Percentiles rank a stretch among this genome's conserved stretches.
These are phyloP conservation scores for Penicillium paxilli DNA, from an alignment of 495 filamentous ascomycete genomes.

Conservation along the genomic window DNA sequence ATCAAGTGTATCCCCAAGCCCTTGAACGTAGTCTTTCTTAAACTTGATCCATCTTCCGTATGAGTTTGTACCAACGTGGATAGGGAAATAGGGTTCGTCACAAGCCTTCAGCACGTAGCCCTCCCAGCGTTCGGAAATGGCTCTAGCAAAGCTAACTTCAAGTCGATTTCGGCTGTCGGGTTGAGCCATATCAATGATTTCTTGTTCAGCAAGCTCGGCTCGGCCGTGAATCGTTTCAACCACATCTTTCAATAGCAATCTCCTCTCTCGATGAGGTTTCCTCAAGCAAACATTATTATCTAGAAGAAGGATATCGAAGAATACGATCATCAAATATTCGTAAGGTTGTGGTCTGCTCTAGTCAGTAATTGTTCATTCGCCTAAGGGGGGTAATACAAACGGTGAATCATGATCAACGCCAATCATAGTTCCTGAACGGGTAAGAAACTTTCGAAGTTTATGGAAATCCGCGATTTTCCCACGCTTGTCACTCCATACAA, in stretches of 20 bases:
- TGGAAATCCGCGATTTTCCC: constrained; percentile 67
- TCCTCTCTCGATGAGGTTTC: constrained; percentile 59
- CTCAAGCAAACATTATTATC: constrained; percentile 67
- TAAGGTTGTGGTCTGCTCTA: constrained; percentile 55
- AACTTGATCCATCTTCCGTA: constrained; percentile 71
- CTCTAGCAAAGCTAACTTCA: constrained; percentile 61
- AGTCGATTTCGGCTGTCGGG: constrained; percentile 45
- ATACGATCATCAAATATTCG: constrained; percentile 82
- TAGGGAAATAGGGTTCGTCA: constrained; percentile 75
- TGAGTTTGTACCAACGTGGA: constrained; percentile 36
- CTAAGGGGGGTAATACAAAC: constrained; percentile 34
- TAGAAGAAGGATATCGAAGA: constrained; percentile 74
- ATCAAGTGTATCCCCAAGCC: constrained; percentile 78
- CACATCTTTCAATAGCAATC: constrained; percentile 57
- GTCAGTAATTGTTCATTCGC: constrained; percentile 6
- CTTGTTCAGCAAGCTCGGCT: constrained; percentile 60
- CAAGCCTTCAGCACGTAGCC: constrained; percentile 76
- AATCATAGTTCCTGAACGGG: constrained; percentile 69
- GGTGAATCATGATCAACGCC: constrained; percentile 70
- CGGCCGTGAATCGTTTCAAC: constrained; percentile 56
- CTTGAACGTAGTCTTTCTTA: constrained; percentile 86
- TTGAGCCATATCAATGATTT: constrained; percentile 61
- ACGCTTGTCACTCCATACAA: constrained; percentile 69
- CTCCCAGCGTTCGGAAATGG: constrained; percentile 66
- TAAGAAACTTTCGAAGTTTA: constrained; percentile 77